phyloP scores from a whole-genome alignment of 1,284 basidiomycete species.

The Meripilus lineatus region DNA sequence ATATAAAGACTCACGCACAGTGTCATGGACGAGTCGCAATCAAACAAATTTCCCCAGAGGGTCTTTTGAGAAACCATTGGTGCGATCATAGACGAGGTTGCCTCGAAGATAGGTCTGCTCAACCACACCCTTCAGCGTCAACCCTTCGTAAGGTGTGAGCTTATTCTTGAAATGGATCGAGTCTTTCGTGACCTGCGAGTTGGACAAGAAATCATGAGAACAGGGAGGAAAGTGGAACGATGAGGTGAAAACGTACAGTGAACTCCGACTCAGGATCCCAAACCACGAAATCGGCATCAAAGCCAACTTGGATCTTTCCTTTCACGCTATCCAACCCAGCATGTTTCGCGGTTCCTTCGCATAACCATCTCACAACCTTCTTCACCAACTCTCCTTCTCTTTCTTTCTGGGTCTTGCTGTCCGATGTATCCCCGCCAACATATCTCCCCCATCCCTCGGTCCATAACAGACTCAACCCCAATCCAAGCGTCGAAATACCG shows the following conservation, averaged over 20 bases:
- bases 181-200: constrained; percentile 67
- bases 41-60: constrained; percentile 31
- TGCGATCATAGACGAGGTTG: constrained; percentile 53
- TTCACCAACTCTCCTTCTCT: constrained; percentile 54
- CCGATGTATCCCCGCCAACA: no score
- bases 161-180: constrained; percentile 88
- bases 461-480: constrained; percentile 84
- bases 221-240: background rate
- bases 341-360: constrained; percentile 68
- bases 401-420: no score
- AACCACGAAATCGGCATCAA: constrained; percentile 81
- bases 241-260: constrained; percentile 40
- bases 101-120: constrained; percentile 78
- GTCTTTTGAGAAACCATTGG: constrained; percentile 25
- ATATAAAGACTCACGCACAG: background rate
- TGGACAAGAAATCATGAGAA: background rate
- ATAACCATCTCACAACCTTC: constrained; percentile 72
- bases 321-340: constrained; percentile 68
- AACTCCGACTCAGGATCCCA: constrained; percentile 74
- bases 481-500: constrained; percentile 83
- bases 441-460: constrained; percentile 63
- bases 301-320: constrained; percentile 67
- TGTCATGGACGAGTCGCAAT: no score
- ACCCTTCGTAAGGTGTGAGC: constrained; percentile 82
- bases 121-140: constrained; percentile 65